A percentile compares a stretch with the other conserved stretches of the same genome.
Conservation (phyloP, 495 filamentous ascomycete genomes). For the Talaromyces thailandensis region DNA sequence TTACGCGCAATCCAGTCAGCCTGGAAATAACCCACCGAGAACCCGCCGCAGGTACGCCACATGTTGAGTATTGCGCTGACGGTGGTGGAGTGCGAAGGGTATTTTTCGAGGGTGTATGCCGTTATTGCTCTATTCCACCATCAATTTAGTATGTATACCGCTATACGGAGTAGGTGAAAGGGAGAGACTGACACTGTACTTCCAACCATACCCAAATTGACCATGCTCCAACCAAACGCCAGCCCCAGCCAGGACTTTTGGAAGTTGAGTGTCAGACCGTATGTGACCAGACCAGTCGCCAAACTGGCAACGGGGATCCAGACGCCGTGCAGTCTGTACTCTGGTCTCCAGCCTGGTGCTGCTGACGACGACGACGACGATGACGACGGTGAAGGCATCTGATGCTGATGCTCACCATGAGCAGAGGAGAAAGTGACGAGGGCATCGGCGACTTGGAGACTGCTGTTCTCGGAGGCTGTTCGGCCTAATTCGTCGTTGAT, state of each 20-base stretch:
- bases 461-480: not conserved
- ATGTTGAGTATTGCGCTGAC: constrained; percentile 34
- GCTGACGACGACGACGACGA: not conserved
- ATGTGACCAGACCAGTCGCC: constrained; percentile 23
- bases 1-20: constrained; percentile 29
- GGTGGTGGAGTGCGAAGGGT: constrained; percentile 30
- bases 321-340: constrained; percentile 28
- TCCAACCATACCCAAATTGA: constrained; percentile 28
- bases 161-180: not conserved
- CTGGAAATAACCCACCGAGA: constrained; percentile 40
- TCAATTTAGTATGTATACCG: not conserved
- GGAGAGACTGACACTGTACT: constrained; percentile 23
- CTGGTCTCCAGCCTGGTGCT: constrained; percentile 17
- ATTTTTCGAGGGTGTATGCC: constrained; percentile 32
- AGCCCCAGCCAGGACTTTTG: constrained; percentile 29
- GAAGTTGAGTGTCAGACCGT: constrained; percentile 26
- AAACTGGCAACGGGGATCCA: constrained; percentile 25
- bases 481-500: not conserved
- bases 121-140: constrained; percentile 21
- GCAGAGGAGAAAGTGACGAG: not conserved
- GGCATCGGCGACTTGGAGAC: not conserved
- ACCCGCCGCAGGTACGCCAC: constrained; percentile 37
- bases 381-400: no score
- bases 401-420: not conserved
- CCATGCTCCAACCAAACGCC: constrained; percentile 33